A percentile compares a stretch with the other conserved stretches of the same genome.
Evolutionary conservation across 2,329 filamentous ascomycete species (phyloP).

Genomic region (Volutella citrinella): DNA sequence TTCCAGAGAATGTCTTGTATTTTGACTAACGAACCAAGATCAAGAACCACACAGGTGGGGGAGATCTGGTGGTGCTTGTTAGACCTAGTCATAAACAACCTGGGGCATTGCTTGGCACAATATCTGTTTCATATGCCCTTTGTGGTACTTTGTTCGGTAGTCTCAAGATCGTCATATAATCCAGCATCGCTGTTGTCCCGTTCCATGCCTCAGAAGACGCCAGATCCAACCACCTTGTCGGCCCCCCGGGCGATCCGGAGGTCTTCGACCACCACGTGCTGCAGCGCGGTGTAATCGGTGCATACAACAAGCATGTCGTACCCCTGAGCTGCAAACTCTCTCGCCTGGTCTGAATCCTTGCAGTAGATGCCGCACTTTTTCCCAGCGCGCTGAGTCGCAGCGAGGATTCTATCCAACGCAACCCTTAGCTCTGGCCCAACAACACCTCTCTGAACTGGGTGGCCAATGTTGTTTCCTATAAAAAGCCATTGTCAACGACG

Average conservation of each 20-base stretch:
- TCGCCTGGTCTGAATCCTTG: constrained; percentile 50
- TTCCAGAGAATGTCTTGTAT: constrained; percentile 17
- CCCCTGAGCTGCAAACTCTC: constrained; percentile 48
- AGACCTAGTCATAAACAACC: no score
- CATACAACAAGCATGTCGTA: constrained; percentile 59
- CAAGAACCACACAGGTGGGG: no score
- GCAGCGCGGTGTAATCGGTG: constrained; percentile 50
- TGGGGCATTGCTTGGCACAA: no score
- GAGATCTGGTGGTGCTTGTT: no score
- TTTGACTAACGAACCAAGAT: no score
- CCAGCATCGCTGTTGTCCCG: no score
- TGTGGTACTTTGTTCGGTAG: no score
- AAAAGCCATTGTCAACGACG: no score
- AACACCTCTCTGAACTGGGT: constrained; percentile 56
- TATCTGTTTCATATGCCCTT: no score
- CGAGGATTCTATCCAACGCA: constrained; percentile 55
- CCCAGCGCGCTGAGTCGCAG: constrained; percentile 54
- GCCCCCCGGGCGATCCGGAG: constrained; percentile 44
- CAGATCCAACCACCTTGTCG: no score
- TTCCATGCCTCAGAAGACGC: no score
- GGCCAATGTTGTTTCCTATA: constrained; percentile 53
- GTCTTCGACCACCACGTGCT: constrained; percentile 38
- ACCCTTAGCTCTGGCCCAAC: constrained; percentile 54
- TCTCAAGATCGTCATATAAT: no score
- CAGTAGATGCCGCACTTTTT: constrained; percentile 64